phyloP scores from a whole-genome alignment of 306 rosid genomes.

The Clitoria ternatea region DNA sequence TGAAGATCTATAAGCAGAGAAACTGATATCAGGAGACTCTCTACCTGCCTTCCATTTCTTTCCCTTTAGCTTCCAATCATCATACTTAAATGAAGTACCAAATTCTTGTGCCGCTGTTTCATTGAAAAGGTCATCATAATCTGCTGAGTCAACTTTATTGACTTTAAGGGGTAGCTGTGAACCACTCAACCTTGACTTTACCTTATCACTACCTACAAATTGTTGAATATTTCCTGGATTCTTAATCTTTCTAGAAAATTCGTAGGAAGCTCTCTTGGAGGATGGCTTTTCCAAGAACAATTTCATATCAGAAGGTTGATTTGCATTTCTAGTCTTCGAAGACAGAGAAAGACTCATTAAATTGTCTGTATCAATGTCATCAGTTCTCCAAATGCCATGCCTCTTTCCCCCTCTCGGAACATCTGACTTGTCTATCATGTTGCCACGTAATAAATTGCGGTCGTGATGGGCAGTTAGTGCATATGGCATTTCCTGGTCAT shows the following conservation, averaged over 20 bases:
- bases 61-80: conserved; percentile 55
- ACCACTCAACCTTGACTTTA: conserved; percentile 52
- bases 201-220: conserved; percentile 44
- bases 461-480: conserved; percentile 60
- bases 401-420: conserved; percentile 56
- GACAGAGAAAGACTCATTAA: conserved; percentile 53
- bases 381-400: conserved; percentile 50
- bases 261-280: conserved; percentile 45
- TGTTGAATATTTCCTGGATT: conserved; percentile 56
- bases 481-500: conserved; percentile 51
- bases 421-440: conserved; percentile 52
- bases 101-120: conserved; percentile 49
- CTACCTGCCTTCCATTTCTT: conserved; percentile 73
- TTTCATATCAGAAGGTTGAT: conserved; percentile 45
- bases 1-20: conserved; percentile 62
- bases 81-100: conserved; percentile 46
- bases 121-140: conserved; percentile 40
- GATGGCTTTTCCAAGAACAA: conserved; percentile 43
- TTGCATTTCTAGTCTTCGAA: conserved; percentile 55
- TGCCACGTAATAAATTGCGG: conserved; percentile 33
- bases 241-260: conserved; percentile 52
- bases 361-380: conserved; percentile 43
- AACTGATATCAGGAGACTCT: conserved; percentile 66
- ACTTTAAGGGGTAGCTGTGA: conserved; percentile 37
- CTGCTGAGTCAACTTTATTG: conserved; percentile 43